These are phyloP conservation scores for Erigeron canadensis DNA, from an alignment of 129 eudicot species.

Conservation along the genomic window DNA sequence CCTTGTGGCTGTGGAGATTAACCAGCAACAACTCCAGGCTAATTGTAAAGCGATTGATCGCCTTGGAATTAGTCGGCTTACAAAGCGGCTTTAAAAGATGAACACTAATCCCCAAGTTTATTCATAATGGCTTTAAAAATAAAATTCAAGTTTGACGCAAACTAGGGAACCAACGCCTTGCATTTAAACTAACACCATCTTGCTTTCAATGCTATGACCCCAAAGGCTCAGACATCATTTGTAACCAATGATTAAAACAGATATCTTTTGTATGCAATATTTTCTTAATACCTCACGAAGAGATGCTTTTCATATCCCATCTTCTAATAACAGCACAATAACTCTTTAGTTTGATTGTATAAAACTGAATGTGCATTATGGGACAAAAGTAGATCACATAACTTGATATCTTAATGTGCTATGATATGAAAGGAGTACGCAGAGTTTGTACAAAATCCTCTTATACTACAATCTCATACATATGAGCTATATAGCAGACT, in stretches of 20 bases:
- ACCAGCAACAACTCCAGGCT: too few species aligned
- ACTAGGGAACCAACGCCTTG: too few species aligned
- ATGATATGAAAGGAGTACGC: background rate
- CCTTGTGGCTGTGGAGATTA: too few species aligned
- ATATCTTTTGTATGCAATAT: background rate
- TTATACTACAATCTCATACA: slow-evolving; percentile 18
- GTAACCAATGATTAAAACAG: background rate
- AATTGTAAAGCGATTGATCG: too few species aligned
- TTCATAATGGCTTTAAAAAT: too few species aligned
- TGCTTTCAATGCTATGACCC: background rate
- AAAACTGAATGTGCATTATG: background rate
- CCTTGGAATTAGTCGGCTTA: too few species aligned
- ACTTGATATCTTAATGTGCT: slow-evolving; percentile 1
- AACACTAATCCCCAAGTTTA: too few species aligned
- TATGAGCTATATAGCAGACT: background rate
- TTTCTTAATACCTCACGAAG: background rate
- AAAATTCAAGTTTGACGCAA: too few species aligned
- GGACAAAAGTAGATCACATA: background rate
- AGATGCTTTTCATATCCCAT: background rate
- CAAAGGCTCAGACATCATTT: background rate
- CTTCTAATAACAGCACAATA: background rate
- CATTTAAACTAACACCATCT: background rate
- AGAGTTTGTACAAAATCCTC: slow-evolving; percentile 16
- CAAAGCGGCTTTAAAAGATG: too few species aligned
- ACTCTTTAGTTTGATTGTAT: background rate